Percentiles rank a stretch among this genome's conserved stretches.
phyloP scores from a whole-genome alignment of 768 basidiomycete species.

The Clavaria fumosa region DNA sequence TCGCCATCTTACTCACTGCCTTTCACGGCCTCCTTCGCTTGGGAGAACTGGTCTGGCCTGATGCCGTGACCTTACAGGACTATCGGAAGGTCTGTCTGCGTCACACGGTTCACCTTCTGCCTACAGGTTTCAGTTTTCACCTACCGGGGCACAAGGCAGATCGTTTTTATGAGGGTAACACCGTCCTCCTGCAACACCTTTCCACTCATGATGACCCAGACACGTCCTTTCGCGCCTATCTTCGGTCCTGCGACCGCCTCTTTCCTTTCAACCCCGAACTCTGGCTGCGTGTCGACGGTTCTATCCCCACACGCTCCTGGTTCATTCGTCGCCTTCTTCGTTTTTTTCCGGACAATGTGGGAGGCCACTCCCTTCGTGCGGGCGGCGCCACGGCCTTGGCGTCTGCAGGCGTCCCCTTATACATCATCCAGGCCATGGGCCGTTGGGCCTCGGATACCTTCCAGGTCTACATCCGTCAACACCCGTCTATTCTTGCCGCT shows the following conservation, averaged over 20 bases:
- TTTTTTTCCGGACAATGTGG: slow-evolving; percentile 12
- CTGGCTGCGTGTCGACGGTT: slow-evolving; percentile 18
- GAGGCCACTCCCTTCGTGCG: slow-evolving; percentile 25
- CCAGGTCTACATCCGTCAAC: slow-evolving; percentile 24
- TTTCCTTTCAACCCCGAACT: slow-evolving; percentile 18
- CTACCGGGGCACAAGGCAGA: slow-evolving; percentile 27
- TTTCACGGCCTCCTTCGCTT: slow-evolving; percentile 16
- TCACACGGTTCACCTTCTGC: slow-evolving; percentile 4
- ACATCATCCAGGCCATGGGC: slow-evolving; percentile 22
- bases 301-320: slow-evolving; percentile 20
- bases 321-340: slow-evolving; percentile 17
- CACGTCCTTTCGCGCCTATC: slow-evolving; percentile 12
- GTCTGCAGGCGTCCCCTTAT: slow-evolving; percentile 13
- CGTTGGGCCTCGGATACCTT: slow-evolving; percentile 25
- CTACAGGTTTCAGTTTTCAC: slow-evolving; percentile 9
- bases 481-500: slow-evolving; percentile 21
- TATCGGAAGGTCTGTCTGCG: slow-evolving; percentile 13
- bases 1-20: slow-evolving; percentile 7
- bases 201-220: slow-evolving; percentile 8
- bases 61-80: slow-evolving; percentile 8
- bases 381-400: slow-evolving; percentile 28
- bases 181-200: slow-evolving; percentile 9
- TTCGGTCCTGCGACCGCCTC: slow-evolving; percentile 12
- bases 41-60: slow-evolving; percentile 20
- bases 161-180: slow-evolving; percentile 15